These are phyloP conservation scores for Lyophyllum atratum DNA, from an alignment of 768 basidiomycete species.

Conservation along the genomic window DNA sequence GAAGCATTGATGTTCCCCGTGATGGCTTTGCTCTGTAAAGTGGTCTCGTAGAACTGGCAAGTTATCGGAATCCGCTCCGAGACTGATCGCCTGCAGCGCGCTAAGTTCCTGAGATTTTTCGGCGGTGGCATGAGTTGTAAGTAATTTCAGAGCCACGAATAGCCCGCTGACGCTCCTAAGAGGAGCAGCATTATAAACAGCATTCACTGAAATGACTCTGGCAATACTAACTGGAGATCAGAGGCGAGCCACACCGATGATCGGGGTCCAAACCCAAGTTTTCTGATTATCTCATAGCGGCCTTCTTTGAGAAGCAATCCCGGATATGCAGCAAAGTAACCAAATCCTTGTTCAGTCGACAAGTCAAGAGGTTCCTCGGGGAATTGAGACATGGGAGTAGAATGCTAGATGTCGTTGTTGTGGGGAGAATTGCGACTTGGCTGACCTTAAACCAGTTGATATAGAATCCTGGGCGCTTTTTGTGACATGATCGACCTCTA, in stretches of 20 bases:
- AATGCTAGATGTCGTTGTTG: too few species aligned
- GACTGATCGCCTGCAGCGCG: background rate
- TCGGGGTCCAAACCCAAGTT: background rate
- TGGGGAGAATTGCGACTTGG: too few species aligned
- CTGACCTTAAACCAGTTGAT: too few species aligned
- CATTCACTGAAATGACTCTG: background rate
- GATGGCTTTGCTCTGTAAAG: background rate
- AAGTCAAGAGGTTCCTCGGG: background rate
- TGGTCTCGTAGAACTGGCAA: background rate
- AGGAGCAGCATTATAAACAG: background rate
- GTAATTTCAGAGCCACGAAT: background rate
- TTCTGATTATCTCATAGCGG: background rate
- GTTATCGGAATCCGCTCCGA: background rate
- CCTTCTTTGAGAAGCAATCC: background rate
- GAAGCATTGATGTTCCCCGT: background rate
- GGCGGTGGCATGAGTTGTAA: background rate
- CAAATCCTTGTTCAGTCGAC: background rate
- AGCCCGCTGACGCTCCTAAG: background rate
- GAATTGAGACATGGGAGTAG: background rate
- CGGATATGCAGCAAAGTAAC: background rate
- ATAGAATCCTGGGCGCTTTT: too few species aligned
- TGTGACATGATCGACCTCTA: too few species aligned
- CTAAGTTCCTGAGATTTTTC: background rate
- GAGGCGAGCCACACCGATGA: background rate
- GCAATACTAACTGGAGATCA: background rate